A percentile compares a stretch with the other conserved stretches of the same genome.
Conservation (phyloP, 345 rosid species). For the Bruguiera sexangula region DNA sequence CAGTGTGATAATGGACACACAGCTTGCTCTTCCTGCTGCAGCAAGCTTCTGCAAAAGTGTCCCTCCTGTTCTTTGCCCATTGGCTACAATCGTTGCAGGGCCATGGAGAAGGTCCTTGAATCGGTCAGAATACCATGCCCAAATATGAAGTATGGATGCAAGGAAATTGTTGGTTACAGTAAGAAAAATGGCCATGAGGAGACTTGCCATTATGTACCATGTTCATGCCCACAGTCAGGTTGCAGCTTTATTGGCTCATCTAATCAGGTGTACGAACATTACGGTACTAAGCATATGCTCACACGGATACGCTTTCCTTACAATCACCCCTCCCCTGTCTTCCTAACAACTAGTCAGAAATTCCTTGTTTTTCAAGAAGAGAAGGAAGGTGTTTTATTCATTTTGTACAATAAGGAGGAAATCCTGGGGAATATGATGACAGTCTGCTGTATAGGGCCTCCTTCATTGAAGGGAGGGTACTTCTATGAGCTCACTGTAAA, state of each 20-base stretch:
- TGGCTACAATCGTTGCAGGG: conserved; percentile 30
- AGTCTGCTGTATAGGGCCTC: conserved; percentile 22
- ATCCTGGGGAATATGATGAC: conserved; percentile 20
- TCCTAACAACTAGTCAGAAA: conserved; percentile 12
- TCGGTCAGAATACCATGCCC: conserved; percentile 32
- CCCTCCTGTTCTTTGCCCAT: conserved; percentile 24
- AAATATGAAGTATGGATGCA: conserved; percentile 40
- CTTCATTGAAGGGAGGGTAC: conserved; percentile 9
- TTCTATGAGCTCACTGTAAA: conserved; percentile 23
- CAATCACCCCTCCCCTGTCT: neutral
- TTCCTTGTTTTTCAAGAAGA: conserved; percentile 31
- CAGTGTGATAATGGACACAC: conserved; percentile 29
- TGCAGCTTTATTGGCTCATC: conserved; percentile 39
- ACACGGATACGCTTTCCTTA: conserved; percentile 16
- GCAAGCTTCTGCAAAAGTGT: conserved; percentile 12
- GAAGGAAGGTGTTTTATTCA: conserved; percentile 19
- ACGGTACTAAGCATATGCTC: conserved; percentile 35
- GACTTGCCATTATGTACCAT: conserved; percentile 36
- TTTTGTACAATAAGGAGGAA: conserved; percentile 12
- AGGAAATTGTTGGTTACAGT: conserved; percentile 23
- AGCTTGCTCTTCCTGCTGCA: conserved; percentile 21
- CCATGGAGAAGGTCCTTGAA: conserved; percentile 40
- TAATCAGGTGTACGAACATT: conserved; percentile 37
- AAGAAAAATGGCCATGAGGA: conserved; percentile 34
- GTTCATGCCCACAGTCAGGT: conserved; percentile 40